phyloP scores from a whole-genome alignment of 257 asterid genomes.

The Anisodus tanguticus region DNA sequence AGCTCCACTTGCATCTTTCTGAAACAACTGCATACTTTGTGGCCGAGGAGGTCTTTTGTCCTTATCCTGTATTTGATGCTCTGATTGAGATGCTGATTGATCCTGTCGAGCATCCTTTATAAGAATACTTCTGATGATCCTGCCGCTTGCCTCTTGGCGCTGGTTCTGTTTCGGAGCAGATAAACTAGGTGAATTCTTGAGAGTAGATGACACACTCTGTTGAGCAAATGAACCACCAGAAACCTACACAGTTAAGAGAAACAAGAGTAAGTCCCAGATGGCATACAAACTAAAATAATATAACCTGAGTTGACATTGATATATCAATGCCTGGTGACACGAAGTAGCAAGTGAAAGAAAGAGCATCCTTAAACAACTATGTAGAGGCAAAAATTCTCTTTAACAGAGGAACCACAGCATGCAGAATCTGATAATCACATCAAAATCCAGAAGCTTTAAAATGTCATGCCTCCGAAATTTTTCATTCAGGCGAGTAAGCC shows the following conservation, averaged over 20 bases:
- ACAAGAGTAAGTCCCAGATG: slow-evolving; percentile 20
- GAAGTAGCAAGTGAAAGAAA: neutral
- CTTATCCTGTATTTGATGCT: slow-evolving; percentile 56
- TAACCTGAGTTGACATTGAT: slow-evolving; percentile 21
- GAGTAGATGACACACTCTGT: slow-evolving; percentile 51
- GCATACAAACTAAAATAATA: neutral
- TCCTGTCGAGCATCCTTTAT: slow-evolving; percentile 63
- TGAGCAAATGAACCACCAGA: slow-evolving; percentile 51
- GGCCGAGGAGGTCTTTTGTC: slow-evolving; percentile 81
- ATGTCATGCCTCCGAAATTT: neutral
- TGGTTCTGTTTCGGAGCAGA: slow-evolving; percentile 57
- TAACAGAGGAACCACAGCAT: neutral
- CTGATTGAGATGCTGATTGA: slow-evolving; percentile 59
- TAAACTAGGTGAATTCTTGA: slow-evolving; percentile 48
- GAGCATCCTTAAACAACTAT: neutral
- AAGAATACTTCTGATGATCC: slow-evolving; percentile 78
- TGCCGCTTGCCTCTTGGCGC: slow-evolving; percentile 75
- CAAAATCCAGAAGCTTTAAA: neutral
- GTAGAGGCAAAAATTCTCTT: neutral
- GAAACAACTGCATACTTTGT: slow-evolving; percentile 56
- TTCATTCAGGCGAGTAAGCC: slow-evolving; percentile 9
- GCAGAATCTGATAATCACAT: neutral
- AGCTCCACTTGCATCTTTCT: slow-evolving; percentile 57
- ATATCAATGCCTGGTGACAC: neutral
- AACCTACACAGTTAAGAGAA: slow-evolving; percentile 37